Evolutionary conservation across 345 rosid genomes (phyloP), one percentile per base, ranked within the genome.

Genomic region (Ceriops decandra): DNA sequence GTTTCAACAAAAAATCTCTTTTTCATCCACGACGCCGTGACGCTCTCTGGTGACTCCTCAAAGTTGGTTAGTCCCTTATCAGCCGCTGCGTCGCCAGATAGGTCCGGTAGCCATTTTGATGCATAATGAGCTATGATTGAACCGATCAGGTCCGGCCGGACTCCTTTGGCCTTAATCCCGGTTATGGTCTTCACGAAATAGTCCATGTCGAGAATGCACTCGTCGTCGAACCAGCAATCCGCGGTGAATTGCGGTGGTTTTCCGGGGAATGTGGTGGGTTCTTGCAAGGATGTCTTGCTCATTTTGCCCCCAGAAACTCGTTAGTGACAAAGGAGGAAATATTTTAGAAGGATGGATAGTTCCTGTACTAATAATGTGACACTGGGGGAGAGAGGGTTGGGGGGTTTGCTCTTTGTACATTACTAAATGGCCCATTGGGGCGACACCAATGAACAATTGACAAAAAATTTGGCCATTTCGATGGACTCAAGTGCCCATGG

Each of bases 21-120:
- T 66, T 86, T 90, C 85, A 85, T 85, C 83, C 90, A 78, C 3
- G 75, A 83, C 13, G 90, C 85, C 0, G 95, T 87, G 22, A 88
- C 84, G 56, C 86, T 83, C 59, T 87, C 91, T 0, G 88, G 81
- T 5, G 85, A 84, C 11, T 67, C 77, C 57, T 77, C 76, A 1
- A 71, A 52, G 38, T 70, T 72, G 5, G 64, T 31, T 8, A 65
- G 68, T 3, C 68, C 76, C 36, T 63, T 83, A 36, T 64, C 72
- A 11, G 22, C 64, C 2, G 63, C 9, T 0, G 52, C 62, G 15
- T 76, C 81, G 17, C 32, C 74, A 11, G 90, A 74, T 57, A 89
- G 84, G 33, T 89, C 97, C 0, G 98, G 92, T 22, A 91, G 86
- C 92, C 96, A 90, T 73, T 87, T 91, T 56, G 96, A 89, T 38